Conservation (phyloP, 257 asterid species). For the Nicotiana attenuata region DNA sequence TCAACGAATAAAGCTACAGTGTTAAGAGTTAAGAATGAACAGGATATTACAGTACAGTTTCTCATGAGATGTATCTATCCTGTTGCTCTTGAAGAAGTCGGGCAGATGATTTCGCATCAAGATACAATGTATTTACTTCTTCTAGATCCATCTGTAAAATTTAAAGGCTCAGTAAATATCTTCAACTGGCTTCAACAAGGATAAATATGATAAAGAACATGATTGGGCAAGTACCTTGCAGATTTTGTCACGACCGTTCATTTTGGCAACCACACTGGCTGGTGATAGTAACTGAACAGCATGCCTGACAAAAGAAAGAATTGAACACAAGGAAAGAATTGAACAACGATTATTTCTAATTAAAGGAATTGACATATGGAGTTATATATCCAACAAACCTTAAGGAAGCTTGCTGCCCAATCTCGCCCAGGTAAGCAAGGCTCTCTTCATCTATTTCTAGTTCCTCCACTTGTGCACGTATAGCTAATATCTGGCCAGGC, state of each 20-base stretch:
- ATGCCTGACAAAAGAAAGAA: slow-evolving; percentile 43
- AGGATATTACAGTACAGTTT: not conserved
- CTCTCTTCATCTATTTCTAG: slow-evolving; percentile 82
- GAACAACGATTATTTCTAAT: not conserved
- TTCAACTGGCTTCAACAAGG: not conserved
- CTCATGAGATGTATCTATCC: slow-evolving; percentile 76
- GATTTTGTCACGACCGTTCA: slow-evolving; percentile 78
- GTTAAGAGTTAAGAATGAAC: not conserved
- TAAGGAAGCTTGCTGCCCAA: slow-evolving; percentile 75
- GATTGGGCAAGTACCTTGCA: slow-evolving; percentile 62
- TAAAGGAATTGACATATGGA: not conserved
- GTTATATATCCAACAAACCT: slow-evolving; percentile 36
- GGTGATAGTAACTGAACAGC: slow-evolving; percentile 88
- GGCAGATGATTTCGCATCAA: slow-evolving; percentile 85
- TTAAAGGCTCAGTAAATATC: not conserved
- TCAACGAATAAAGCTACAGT: not conserved
- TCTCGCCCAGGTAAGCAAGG: slow-evolving; percentile 82
- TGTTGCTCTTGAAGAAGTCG: slow-evolving; percentile 93
- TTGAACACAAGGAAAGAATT: not conserved
- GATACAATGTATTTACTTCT: slow-evolving; percentile 71
- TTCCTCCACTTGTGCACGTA: slow-evolving; percentile 96
- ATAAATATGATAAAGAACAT: not conserved
- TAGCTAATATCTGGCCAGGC: slow-evolving; percentile 67
- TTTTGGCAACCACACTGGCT: slow-evolving; percentile 75
- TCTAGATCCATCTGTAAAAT: slow-evolving; percentile 78